These are phyloP conservation scores for Phytopythium litorale DNA, from an alignment of 352 stramenopile species.

Conservation along the genomic window DNA sequence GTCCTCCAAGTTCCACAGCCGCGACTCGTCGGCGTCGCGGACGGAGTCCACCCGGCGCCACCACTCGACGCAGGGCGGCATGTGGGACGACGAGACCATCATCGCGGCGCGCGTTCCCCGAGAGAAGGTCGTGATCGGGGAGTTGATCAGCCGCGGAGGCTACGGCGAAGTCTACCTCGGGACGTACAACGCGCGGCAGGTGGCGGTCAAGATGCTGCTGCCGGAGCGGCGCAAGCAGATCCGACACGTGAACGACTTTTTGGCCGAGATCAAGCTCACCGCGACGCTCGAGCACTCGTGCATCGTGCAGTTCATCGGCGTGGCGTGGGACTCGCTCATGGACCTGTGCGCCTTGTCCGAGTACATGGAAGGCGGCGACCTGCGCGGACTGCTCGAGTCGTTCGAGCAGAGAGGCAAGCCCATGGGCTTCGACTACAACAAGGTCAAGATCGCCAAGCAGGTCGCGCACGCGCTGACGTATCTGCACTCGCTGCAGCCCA, in stretches of 20 bases:
- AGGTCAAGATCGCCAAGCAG: constrained; percentile 34
- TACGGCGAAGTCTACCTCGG: constrained; percentile 60
- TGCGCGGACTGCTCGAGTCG: constrained; percentile 34
- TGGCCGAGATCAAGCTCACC: constrained; percentile 53
- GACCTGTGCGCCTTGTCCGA: constrained; percentile 60
- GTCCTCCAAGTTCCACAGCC: not conserved
- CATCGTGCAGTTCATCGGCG: constrained; percentile 52
- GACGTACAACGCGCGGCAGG: constrained; percentile 20
- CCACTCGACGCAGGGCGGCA: constrained; percentile 23
- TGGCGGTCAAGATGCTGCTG: constrained; percentile 54
- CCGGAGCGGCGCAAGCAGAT: constrained; percentile 35
- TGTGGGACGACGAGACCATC: constrained; percentile 43
- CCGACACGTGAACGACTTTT: constrained; percentile 36
- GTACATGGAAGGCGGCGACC: constrained; percentile 57
- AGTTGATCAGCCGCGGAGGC: constrained; percentile 40
- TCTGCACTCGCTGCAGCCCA: constrained; percentile 36
- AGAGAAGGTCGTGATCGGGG: constrained; percentile 28
- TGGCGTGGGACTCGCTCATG: constrained; percentile 49
- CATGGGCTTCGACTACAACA: constrained; percentile 33
- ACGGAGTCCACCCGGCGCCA: constrained; percentile 13
- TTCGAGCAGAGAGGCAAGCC: constrained; percentile 18
- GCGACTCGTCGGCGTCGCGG: constrained; percentile 15
- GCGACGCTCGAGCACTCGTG: constrained; percentile 33
- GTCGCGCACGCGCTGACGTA: constrained; percentile 38
- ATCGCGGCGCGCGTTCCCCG: constrained; percentile 38